Base-by-base conservation (phyloP, 1,284 basidiomycete species). In the Phellinidium pouzarii region DNA sequence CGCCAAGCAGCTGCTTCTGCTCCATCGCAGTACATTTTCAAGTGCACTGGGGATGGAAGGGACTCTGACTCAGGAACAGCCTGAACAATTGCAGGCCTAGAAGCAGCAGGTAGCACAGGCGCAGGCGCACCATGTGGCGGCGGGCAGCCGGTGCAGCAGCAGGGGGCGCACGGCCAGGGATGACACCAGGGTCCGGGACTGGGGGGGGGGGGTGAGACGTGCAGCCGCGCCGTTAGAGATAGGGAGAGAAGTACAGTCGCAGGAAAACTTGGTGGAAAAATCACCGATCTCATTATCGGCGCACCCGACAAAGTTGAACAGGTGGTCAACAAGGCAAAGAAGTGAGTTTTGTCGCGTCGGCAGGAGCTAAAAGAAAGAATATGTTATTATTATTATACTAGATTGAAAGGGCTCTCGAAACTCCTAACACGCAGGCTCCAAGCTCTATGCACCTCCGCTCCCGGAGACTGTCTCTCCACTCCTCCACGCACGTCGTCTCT, bases 1-100 rank as follows among this genome's bases (percentile, higher is more conserved):
- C 93, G 63, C 93, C 93, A 53, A 96, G 78, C 86, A 94, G 91
- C 71, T 96, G 94, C 79, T 96, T 97, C 79, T 95, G 93, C 70
- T 95, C 92, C 75, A 85, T 80, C 91, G 86, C 45, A 81, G 76
- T 19, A 85, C 86, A 62, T 73, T 80, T 52, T 86, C 84, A 56
- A 97, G 79, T 25, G 82, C 71, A n/a, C 49, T 75, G 66, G 45
- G 79, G 60, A 42, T 76, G 77, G 62, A 86, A 66, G n/a, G n/a
- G 58, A 68, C 71, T 77, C 75, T 3, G 74, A 61, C 59, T 69
- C 64, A 4, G 44, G 27, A 44, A 14, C 14, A 41, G 71, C 58
- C 41, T 72, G 62, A 26, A 71, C 63, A 49, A 68, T 62, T 53
- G 72, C 61, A 49, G 73, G 58, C 9, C 66, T 62, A 31, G 67